phyloP scores from a whole-genome alignment of 169 alveolate species.

The Prorocentrum cordatum region DNA sequence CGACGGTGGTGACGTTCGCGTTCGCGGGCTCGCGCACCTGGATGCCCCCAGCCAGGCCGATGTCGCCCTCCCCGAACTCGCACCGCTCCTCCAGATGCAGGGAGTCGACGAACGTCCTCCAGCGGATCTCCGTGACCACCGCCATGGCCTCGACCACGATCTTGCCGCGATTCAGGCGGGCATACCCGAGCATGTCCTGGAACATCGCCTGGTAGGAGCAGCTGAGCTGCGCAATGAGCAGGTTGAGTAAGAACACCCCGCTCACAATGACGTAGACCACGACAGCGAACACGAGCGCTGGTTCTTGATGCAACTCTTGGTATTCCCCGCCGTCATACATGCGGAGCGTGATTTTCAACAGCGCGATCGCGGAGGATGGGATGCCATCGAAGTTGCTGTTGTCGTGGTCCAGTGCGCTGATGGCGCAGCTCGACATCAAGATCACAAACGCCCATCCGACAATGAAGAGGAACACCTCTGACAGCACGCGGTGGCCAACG shows the following conservation, averaged over 20 bases:
- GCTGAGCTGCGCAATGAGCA: conserved; percentile 44
- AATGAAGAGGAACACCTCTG: conserved; percentile 29
- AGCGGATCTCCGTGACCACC: conserved; percentile 10
- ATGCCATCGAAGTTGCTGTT: neutral
- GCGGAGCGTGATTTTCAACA: conserved; percentile 44
- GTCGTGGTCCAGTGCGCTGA: conserved; percentile 31
- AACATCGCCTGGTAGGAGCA: conserved; percentile 15
- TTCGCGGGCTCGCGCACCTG: conserved; percentile 33
- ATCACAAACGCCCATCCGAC: conserved; percentile 18
- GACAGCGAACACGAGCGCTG: neutral
- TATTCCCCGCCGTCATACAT: conserved; percentile 15
- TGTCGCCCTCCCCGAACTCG: conserved; percentile 52
- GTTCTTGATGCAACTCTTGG: neutral
- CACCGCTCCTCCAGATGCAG: conserved; percentile 5
- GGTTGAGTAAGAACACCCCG: conserved; percentile 31
- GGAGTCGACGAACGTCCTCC: conserved; percentile 16
- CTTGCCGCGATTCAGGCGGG: conserved; percentile 32
- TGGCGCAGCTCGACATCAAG: conserved; percentile 6
- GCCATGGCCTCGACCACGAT: conserved; percentile 34
- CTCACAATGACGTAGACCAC: conserved; percentile 1
- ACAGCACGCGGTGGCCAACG: conserved; percentile 39
- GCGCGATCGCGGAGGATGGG: conserved; percentile 10
- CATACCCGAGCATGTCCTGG: conserved; percentile 40
- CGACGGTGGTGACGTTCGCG: conserved; percentile 13
- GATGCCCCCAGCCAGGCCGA: conserved; percentile 47